Base-by-base conservation (phyloP, 345 rosid species). In the Streptanthus diversifolius region DNA sequence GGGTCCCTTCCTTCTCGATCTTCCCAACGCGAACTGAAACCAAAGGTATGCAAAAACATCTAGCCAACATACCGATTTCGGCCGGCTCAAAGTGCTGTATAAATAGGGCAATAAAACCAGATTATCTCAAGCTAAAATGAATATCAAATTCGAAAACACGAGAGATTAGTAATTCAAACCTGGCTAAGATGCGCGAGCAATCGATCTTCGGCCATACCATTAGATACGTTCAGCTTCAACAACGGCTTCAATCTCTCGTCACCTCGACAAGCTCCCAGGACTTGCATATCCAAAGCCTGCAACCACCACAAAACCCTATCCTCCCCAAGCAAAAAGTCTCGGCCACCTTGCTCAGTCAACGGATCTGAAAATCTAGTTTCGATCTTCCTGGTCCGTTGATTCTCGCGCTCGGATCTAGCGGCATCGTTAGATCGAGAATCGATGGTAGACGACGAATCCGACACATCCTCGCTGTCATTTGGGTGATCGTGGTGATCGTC, bases 161-260 rank as follows among this genome's bases (percentile, higher is more conserved):
- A 21, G 22, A 19, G 48, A 17, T 7, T 56, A 52, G 33, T 7
- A 10, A 49, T 33, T 2, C 3, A 41, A 44, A 95, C 99, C 98
- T 86, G 92, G 72, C 87, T 95, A 52, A 95, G 83, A 79, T 90
- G 96, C 1, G 91, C 85, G 57, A 92, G 72, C 71, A 95, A 81
- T 37, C 85, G 85, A 77, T 92, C 99, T 72, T 92, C 97, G 0
- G 89, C 93, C 45, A 83, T 74, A 2, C 93, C 91, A 40, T 80
- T 80, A 1, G 95, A 81, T 22, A 81, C 87, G 36, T 79, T 92
- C 2, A 81, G 52, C 85, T 92, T 95, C 83, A 92, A 75, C 84
- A 95, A 72, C 12, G 99, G 99, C 83, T 87, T 95, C 77, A 95
- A 73, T 71, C 99, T 86, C 87, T 95, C 99, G 13, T 95, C 98